Base-by-base conservation (phyloP, 2,329 filamentous ascomycete genomes). In the Aspergillus terreus region DNA sequence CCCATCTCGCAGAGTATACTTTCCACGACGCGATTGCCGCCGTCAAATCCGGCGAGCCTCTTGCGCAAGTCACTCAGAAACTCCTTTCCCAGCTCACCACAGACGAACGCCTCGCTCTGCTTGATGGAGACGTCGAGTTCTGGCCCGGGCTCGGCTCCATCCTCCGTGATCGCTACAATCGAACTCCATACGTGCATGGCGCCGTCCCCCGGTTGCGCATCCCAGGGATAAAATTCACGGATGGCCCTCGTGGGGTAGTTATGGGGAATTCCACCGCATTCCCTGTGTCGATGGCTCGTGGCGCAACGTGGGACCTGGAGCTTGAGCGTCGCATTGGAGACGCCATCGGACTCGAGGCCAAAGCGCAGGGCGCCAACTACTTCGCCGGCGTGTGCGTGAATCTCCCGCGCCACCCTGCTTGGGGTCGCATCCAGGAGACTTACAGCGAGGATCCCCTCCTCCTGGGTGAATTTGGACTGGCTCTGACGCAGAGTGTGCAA, bases 341-440 rank as follows among this genome's bases (percentile, higher is more conserved):
- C 27, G 62, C 59, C 7, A 63, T 66, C 12, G 63, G 61, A 9
- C 56, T 53, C 1, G 63, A 66, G 44, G 62, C 53, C 7, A 57
- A 58, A 45, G 60, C 63, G 9, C 63, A 66, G 36, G 63, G 63
- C 2, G 61, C 63, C 9, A 64, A 65, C 33, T 60, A 49, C 49
- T 61, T 62, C 36, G 58, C 52, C 11, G 63, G 62, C 3, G 53
- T 64, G 5, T 64, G 62, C 36, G 59, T 66, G 46, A 64, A 64
- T 49, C 56, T 64, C 21, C 61, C 60, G 40, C 55, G 61, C 10
- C 59, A 61, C 38, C 61, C 61, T 2, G 51, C 59, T 21, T 63
- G 60, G 60, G 60, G 60, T 4, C 54, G 60, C 6, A 56, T 53
- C 19, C 60, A 63, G 35, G 60, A 63, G 44, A 62, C 58, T 11